Evolutionary conservation across 805 yeast species (phyloP).

Genomic region (Saccharomycopsis amapae): DNA sequence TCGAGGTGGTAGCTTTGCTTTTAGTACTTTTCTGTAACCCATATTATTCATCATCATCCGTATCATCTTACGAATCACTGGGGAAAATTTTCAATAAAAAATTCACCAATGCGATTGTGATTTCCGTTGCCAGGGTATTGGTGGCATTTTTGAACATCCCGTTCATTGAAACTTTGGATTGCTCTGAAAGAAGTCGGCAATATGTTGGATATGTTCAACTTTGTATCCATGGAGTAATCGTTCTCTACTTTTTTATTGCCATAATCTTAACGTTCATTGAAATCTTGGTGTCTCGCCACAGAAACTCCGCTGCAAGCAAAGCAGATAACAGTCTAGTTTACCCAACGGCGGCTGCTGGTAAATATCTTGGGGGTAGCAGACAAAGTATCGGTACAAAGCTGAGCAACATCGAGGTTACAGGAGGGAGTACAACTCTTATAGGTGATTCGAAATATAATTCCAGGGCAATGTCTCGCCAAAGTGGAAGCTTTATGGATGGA

Average conservation of each 20-base stretch:
- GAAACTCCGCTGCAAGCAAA: no score
- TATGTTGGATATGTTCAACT: conserved; percentile 39
- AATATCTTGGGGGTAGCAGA: no score
- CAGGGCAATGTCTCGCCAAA: no score
- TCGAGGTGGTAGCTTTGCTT: conserved; percentile 31
- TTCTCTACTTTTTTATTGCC: conserved; percentile 22
- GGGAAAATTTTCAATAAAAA: neutral
- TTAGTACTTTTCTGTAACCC: conserved; percentile 28
- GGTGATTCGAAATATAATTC: no score
- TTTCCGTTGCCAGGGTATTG: conserved; percentile 34
- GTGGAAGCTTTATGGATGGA: no score
- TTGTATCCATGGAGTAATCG: conserved; percentile 30
- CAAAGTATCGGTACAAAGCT: no score
- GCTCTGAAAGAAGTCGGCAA: conserved; percentile 35
- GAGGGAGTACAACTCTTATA: no score
- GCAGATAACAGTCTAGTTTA: no score
- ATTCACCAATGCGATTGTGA: conserved; percentile 24
- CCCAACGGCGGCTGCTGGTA: no score
- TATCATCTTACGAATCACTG: neutral
- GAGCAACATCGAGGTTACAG: no score
- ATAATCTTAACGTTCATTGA: conserved; percentile 8
- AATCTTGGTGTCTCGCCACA: conserved; percentile 5
- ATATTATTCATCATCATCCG: conserved; percentile 25
- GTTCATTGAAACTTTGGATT: conserved; percentile 31
- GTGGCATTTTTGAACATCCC: conserved; percentile 39